phyloP scores from a whole-genome alignment of 2,329 filamentous ascomycete species.

The Fusarium sp. region DNA sequence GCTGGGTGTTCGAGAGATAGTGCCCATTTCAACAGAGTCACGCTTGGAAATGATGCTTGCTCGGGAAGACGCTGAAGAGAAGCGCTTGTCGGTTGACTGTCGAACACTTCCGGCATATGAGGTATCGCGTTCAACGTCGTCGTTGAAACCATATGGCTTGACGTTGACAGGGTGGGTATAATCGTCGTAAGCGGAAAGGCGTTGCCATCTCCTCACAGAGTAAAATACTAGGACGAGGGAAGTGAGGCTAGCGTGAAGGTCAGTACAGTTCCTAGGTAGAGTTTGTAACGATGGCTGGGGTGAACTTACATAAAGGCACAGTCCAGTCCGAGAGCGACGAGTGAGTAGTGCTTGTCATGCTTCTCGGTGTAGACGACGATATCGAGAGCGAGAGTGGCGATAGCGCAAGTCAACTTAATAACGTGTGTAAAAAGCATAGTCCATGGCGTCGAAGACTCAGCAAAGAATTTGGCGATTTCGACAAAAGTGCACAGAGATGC shows the following conservation, averaged over 20 bases:
- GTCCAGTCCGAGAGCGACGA: conserved; percentile 65
- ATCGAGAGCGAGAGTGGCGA: conserved; percentile 65
- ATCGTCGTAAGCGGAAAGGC: conserved; percentile 64
- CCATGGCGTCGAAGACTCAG: conserved; percentile 68
- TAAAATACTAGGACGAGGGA: conserved; percentile 63
- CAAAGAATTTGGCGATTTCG: conserved; percentile 63
- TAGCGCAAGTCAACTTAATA: conserved; percentile 64
- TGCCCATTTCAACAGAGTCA: conserved; percentile 44
- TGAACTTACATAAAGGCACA: conserved; percentile 63
- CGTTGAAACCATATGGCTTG: conserved; percentile 64
- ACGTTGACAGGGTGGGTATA: conserved; percentile 65
- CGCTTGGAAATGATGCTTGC: conserved; percentile 49
- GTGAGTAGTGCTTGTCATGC: conserved; percentile 63
- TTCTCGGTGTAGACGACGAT: conserved; percentile 64
- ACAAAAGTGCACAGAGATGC: conserved; percentile 63
- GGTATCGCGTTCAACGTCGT: conserved; percentile 50
- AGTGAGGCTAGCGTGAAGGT: conserved; percentile 47
- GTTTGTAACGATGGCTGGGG: not conserved
- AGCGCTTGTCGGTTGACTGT: conserved; percentile 49
- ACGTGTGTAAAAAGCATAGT: conserved; percentile 67
- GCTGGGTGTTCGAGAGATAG: conserved; percentile 46
- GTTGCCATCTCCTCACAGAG: conserved; percentile 63
- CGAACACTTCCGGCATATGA: conserved; percentile 42
- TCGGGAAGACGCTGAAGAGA: conserved; percentile 48
- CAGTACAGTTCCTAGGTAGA: not conserved